These are phyloP conservation scores for Calonectria montana DNA, from an alignment of 2,329 filamentous ascomycete species.

Conservation along the genomic window DNA sequence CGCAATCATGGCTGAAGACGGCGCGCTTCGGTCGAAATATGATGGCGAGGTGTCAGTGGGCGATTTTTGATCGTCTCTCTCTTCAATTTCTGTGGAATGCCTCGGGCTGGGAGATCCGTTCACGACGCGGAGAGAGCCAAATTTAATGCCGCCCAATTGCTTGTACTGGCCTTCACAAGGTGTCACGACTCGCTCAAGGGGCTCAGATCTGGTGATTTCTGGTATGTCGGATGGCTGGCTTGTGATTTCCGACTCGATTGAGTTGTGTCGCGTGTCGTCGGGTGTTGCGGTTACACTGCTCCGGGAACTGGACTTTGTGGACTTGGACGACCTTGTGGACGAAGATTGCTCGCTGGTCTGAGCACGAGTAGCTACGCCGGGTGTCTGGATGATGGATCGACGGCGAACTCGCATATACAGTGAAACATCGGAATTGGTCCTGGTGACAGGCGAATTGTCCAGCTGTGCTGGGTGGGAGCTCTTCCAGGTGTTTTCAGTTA, in stretches of 20 bases:
- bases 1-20: slow-evolving; percentile 11
- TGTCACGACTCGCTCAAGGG: slow-evolving; percentile 45
- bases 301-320: slow-evolving; percentile 48
- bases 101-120: slow-evolving; percentile 68
- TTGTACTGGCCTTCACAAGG: slow-evolving; percentile 67
- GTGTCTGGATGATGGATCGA: slow-evolving; percentile 60
- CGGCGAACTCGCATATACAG: slow-evolving; percentile 61
- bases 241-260: slow-evolving; percentile 50
- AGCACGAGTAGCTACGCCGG: slow-evolving; percentile 61
- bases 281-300: slow-evolving; percentile 53
- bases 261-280: slow-evolving; percentile 51
- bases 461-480: slow-evolving; percentile 29
- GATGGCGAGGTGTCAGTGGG: slow-evolving; percentile 3
- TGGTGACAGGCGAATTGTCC: slow-evolving; percentile 32
- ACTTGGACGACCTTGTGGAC: slow-evolving; percentile 39
- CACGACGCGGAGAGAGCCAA: slow-evolving; percentile 71
- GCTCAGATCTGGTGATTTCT: slow-evolving; percentile 28
- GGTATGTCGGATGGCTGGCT: slow-evolving; percentile 51
- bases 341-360: slow-evolving; percentile 36
- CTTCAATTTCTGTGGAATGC: slow-evolving; percentile 24
- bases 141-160: slow-evolving; percentile 71
- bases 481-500: slow-evolving; percentile 37
- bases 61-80: slow-evolving; percentile 18
- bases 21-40: slow-evolving; percentile 24
- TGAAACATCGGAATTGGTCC: slow-evolving; percentile 59